These are phyloP conservation scores for Starmera stellimalicola DNA, from an alignment of 1,139 yeast genomes.

Conservation along the genomic window DNA sequence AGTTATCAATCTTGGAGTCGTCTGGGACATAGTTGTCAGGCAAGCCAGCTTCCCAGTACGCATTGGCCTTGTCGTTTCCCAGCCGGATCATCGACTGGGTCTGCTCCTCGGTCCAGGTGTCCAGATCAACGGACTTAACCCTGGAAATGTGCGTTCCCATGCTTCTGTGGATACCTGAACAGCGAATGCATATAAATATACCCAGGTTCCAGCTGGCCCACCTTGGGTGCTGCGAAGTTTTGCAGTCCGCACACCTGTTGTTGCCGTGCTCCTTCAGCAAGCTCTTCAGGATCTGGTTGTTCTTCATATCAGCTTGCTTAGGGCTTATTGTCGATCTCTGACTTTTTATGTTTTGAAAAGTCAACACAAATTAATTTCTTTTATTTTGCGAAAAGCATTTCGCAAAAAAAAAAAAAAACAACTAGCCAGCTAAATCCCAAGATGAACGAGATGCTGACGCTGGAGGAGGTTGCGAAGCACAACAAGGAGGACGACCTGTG, in stretches of 20 bases:
- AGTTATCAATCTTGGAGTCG: conserved; percentile 78
- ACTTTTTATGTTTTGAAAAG: neutral
- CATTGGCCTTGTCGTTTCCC: conserved; percentile 78
- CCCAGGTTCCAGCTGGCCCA: conserved; percentile 99
- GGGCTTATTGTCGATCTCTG: neutral
- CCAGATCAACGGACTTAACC: conserved; percentile 87
- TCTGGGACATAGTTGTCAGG: conserved; percentile 70
- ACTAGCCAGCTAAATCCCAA: conserved; percentile 1
- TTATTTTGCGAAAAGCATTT: neutral
- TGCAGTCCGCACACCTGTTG: conserved; percentile 85
- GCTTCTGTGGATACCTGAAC: conserved; percentile 92
- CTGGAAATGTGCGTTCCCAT: conserved; percentile 91
- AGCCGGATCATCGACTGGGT: conserved; percentile 72
- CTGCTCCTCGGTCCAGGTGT: conserved; percentile 95
- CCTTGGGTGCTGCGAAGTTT: conserved; percentile 79
- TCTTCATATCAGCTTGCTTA: conserved; percentile 1
- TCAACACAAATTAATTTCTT: too few relatives aligned
- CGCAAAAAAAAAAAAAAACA: neutral
- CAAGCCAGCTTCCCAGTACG: conserved; percentile 73
- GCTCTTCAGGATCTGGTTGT: conserved; percentile 48
- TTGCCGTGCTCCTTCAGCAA: conserved; percentile 70
- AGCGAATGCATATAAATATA: conserved; percentile 80
- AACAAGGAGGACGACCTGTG: conserved; percentile 42
- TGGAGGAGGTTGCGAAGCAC: conserved; percentile 37
- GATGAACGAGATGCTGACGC: conserved; percentile 5